These are phyloP conservation scores for Tulasnella sp. DNA, from an alignment of 768 basidiomycete species.

Conservation along the genomic window DNA sequence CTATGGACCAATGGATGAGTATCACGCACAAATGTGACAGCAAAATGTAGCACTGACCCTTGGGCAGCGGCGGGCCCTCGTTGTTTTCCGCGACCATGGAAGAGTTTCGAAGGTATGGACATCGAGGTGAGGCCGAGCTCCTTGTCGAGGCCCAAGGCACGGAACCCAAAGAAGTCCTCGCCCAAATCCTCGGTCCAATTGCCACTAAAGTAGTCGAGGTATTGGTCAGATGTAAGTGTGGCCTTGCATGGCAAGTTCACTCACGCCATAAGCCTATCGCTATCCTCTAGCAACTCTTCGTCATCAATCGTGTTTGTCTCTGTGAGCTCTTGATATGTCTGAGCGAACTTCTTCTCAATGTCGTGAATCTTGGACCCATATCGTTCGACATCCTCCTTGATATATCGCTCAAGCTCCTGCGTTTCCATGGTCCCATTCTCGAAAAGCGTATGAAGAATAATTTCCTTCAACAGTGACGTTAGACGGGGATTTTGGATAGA, in stretches of 20 bases:
- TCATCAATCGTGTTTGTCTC: conserved; percentile 40
- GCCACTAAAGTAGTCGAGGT: conserved; percentile 37
- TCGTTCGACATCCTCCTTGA: conserved; percentile 78
- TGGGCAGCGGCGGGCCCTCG: conserved; percentile 30
- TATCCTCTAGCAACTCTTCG: conserved; percentile 55
- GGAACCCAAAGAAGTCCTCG: conserved; percentile 86
- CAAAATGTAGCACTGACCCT: conserved; percentile 36
- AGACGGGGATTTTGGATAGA: neutral
- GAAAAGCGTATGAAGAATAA: conserved; percentile 80
- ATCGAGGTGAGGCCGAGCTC: conserved; percentile 74
- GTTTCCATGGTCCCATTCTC: conserved; percentile 75
- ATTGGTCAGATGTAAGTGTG: neutral
- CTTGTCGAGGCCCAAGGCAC: conserved; percentile 75
- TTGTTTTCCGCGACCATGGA: conserved; percentile 49
- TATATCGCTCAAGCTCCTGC: conserved; percentile 72
- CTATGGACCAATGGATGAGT: neutral
- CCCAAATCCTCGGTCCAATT: conserved; percentile 81
- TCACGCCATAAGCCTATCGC: conserved; percentile 54
- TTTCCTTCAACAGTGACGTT: conserved; percentile 53
- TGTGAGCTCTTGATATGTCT: conserved; percentile 74
- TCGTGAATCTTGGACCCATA: conserved; percentile 67
- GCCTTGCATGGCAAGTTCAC: conserved; percentile 20
- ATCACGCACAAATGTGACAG: neutral
- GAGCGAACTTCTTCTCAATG: conserved; percentile 74
- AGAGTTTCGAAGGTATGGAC: conserved; percentile 62